phyloP scores from a whole-genome alignment of 192 early-diverging fungal species.

The Spinellus fusiger region DNA sequence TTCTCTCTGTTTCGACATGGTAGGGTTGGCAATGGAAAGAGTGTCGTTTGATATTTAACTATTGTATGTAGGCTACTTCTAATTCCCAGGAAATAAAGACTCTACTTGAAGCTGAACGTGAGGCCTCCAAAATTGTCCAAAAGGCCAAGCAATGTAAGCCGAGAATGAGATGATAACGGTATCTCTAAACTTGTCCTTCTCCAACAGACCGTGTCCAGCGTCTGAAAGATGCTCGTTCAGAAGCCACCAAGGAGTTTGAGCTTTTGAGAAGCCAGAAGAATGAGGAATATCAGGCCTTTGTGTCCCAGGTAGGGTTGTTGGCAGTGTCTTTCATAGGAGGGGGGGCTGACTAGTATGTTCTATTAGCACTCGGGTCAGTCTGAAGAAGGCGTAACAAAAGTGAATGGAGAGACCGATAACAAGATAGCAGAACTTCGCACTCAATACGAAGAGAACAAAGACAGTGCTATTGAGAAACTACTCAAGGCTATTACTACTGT shows the following conservation, averaged over 20 bases:
- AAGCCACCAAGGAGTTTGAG: slow-evolving; percentile 90
- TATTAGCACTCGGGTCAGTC: slow-evolving; percentile 64
- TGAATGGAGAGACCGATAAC: slow-evolving; percentile 63
- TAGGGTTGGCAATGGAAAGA: too few species aligned
- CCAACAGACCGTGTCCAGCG: slow-evolving; percentile 78
- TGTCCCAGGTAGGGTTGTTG: slow-evolving; percentile 53
- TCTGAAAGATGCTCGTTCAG: slow-evolving; percentile 91
- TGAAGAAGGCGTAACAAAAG: slow-evolving; percentile 54
- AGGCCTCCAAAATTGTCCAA: slow-evolving; percentile 87
- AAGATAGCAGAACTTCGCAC: slow-evolving; percentile 58
- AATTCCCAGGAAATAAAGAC: slow-evolving; percentile 92
- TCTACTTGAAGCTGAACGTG: slow-evolving; percentile 96
- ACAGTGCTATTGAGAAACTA: slow-evolving; percentile 61
- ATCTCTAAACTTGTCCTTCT: neutral
- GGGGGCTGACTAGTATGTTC: neutral
- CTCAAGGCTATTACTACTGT: slow-evolving; percentile 58
- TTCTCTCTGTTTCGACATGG: too few species aligned
- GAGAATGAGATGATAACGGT: neutral
- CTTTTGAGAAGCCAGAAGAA: slow-evolving; percentile 80
- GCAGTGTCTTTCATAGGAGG: neutral
- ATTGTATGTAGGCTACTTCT: slow-evolving; percentile 33
- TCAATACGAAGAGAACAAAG: slow-evolving; percentile 57
- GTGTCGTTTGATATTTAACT: neutral
- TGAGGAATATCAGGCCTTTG: slow-evolving; percentile 70
- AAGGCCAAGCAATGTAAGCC: slow-evolving; percentile 83